Evolutionary conservation across 768 basidiomycete genomes (phyloP).

Genomic region (Pulveroboletus sp.): DNA sequence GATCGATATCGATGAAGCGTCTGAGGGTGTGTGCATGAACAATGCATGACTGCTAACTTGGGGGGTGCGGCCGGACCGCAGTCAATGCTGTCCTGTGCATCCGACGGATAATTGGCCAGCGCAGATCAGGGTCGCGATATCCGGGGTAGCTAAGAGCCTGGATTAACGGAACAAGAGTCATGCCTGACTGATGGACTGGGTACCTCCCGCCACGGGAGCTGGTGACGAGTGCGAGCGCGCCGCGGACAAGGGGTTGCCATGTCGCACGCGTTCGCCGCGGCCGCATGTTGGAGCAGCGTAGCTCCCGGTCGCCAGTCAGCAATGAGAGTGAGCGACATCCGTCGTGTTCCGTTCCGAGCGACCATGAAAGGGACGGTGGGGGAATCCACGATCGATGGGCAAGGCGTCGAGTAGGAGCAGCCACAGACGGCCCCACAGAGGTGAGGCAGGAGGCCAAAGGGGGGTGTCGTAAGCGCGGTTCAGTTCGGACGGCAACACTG

Average conservation of each 20-base stretch:
- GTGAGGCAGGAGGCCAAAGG: slow-evolving; percentile 5
- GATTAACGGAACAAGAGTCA: not conserved
- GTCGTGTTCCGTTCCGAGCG: not conserved
- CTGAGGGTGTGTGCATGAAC: not conserved
- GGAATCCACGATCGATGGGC: slow-evolving; percentile 7
- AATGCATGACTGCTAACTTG: not conserved
- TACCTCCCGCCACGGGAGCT: not conserved
- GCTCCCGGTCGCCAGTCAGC: no score
- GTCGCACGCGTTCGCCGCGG: slow-evolving; percentile 13
- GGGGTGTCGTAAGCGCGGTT: slow-evolving; percentile 7
- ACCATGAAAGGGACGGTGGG: not conserved
- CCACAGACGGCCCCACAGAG: not conserved
- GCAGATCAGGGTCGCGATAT: slow-evolving; percentile 18
- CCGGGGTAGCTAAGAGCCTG: slow-evolving; percentile 4
- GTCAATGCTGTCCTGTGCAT: not conserved
- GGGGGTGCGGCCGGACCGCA: not conserved
- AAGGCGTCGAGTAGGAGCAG: not conserved
- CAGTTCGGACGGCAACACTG: not conserved
- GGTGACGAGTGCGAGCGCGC: slow-evolving; percentile 7
- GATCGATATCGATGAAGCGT: not conserved
- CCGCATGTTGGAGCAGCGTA: no score
- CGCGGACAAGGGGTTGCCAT: slow-evolving; percentile 14
- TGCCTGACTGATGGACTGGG: not conserved
- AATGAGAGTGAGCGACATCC: no score
- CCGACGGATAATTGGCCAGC: not conserved